Evolutionary conservation across 169 alveolate species (phyloP).

Genomic region (Eimeria tenella): DNA sequence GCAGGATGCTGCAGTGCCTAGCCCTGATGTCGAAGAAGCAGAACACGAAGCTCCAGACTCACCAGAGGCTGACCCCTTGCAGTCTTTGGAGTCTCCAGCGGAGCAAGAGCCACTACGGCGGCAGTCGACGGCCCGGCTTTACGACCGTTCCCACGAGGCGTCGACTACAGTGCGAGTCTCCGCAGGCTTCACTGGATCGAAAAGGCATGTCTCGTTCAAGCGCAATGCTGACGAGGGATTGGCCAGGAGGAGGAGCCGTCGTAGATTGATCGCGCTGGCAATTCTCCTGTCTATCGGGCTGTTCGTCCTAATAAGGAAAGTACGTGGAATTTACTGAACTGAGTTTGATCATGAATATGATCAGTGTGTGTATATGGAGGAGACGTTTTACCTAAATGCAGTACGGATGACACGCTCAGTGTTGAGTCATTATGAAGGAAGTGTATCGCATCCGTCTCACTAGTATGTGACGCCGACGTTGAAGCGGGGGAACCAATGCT

Average conservation of each 20-base stretch:
- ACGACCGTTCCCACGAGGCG: neutral
- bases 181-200: neutral
- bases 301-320: neutral
- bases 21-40: neutral
- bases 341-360: neutral
- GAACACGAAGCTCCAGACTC: neutral
- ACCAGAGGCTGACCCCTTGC: neutral
- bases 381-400: neutral
- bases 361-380: neutral
- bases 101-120: neutral
- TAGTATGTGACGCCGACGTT: neutral
- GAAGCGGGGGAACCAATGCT: neutral
- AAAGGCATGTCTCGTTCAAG: neutral
- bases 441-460: neutral
- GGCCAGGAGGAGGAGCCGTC: neutral
- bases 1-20: neutral
- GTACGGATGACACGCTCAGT: neutral
- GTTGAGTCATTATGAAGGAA: neutral
- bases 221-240: neutral
- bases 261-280: neutral
- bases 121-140: neutral
- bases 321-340: neutral
- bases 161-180: neutral
- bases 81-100: neutral
- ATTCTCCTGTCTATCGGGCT: conserved; percentile 19